Conservation (phyloP, 345 rosid genomes). For the Brassica juncea region DNA sequence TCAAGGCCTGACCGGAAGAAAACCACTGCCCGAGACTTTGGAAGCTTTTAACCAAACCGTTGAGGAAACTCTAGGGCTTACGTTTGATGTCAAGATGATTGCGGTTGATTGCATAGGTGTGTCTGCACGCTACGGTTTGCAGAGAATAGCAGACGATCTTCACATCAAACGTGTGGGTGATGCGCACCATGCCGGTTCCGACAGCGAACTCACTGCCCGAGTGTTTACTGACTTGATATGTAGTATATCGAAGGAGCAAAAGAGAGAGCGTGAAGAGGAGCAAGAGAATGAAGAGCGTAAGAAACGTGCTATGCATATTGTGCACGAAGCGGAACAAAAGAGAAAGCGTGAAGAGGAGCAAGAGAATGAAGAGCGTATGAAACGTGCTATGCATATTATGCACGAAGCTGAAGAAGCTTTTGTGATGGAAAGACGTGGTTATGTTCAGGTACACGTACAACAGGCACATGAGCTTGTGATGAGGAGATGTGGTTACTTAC, state of each 20-base stretch:
- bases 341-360: not conserved
- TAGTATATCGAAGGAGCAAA: not conserved
- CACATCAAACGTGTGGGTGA: not conserved
- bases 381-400: not conserved
- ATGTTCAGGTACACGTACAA: not conserved
- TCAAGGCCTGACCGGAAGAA: not conserved
- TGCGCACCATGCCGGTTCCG: not conserved
- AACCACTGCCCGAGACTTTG: not conserved
- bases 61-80: not conserved
- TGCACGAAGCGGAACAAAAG: not conserved
- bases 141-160: not conserved
- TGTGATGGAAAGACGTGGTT: not conserved
- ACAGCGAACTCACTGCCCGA: not conserved
- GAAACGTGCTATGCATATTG: not conserved
- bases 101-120: not conserved
- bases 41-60: not conserved
- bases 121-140: not conserved
- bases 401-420: not conserved
- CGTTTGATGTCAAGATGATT: slow-evolving; percentile 2
- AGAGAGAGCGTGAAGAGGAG: not conserved
- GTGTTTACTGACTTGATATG: not conserved
- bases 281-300: not conserved
- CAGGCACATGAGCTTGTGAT: not conserved
- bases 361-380: not conserved
- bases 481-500: not conserved